These are phyloP conservation scores for Aspergillus thermomutatus DNA, from an alignment of 2,329 filamentous ascomycete species.

Conservation along the genomic window DNA sequence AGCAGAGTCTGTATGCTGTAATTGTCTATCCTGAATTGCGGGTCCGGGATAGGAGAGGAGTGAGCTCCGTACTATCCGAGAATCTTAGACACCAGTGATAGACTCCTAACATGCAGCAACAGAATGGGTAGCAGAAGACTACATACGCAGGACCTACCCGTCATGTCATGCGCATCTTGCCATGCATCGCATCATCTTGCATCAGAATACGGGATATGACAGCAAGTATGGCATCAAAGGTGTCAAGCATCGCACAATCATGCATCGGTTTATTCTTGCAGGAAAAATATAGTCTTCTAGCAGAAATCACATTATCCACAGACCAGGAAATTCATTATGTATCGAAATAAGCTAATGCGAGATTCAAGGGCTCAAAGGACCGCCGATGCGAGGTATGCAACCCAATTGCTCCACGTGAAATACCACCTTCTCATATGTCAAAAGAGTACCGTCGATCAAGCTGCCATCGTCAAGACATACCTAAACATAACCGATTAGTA, in stretches of 20 bases:
- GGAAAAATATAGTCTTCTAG: neutral
- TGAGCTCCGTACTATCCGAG: neutral
- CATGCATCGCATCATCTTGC: neutral
- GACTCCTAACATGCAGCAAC: neutral
- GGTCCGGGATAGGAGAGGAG: neutral
- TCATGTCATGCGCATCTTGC: neutral
- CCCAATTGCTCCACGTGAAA: neutral
- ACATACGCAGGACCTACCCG: neutral
- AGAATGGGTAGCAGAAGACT: neutral
- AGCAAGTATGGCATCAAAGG: neutral
- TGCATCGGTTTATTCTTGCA: neutral
- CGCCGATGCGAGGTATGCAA: neutral
- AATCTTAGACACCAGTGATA: neutral
- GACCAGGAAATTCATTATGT: neutral
- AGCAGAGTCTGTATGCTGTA: no score
- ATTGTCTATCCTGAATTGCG: neutral
- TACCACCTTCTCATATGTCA: neutral
- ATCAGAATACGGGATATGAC: neutral
- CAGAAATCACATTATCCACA: neutral
- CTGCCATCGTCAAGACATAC: constrained; percentile 33
- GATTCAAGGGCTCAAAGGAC: neutral
- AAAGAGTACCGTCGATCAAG: constrained; percentile 16
- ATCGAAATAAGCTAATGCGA: neutral
- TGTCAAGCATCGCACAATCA: neutral
- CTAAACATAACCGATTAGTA: constrained; percentile 12